Conservation (phyloP, 176 grass and related monocot species). For the Triticum aestivum region IWGSC_CS_RefSeq_v2.1 NC_057811.1:175509127-175509626, state of each 20-base stretch:
- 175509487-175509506: neutral
- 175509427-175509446: neutral
- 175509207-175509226: neutral
- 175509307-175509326: neutral
- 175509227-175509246: neutral
- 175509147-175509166: too few species aligned
- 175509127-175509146: too few species aligned
- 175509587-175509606: neutral
- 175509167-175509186: neutral
- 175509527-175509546: neutral
- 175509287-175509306: neutral
- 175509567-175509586: conserved; percentile 28
- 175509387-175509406: neutral
- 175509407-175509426: conserved; percentile 8
- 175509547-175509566: neutral
- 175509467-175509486: neutral
- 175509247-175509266: neutral
- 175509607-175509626: neutral
- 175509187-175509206: neutral
- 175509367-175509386: neutral
- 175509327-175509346: neutral
- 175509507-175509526: neutral
- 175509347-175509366: neutral
- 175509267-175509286: conserved; percentile 25
- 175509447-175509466: neutral